Conservation (phyloP, 208 protist genomes). For the Trypanosoma vivax region DNA sequence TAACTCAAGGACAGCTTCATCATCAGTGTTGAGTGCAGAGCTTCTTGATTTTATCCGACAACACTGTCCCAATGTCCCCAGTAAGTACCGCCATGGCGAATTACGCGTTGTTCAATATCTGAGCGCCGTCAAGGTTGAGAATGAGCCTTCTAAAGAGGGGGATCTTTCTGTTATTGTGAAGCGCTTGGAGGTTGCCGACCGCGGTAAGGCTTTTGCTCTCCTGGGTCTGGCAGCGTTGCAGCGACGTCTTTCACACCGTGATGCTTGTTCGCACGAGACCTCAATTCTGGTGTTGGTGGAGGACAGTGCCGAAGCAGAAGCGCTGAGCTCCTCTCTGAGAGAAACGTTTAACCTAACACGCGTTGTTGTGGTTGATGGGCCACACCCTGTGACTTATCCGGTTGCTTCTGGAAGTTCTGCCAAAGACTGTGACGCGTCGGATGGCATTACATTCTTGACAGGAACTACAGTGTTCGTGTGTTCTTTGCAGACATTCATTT, state of each 20-base stretch:
- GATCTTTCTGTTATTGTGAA: slow-evolving; percentile 21
- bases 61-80: slow-evolving; percentile 8
- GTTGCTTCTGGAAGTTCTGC: slow-evolving; percentile 1
- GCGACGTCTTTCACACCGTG: slow-evolving; percentile 8
- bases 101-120: slow-evolving; percentile 19
- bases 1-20: not conserved
- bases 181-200: slow-evolving; percentile 17
- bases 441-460: not conserved
- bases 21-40: too few species aligned
- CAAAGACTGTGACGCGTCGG: not conserved
- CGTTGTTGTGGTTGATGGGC: slow-evolving; percentile 20
- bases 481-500: slow-evolving; percentile 37
- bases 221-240: slow-evolving; percentile 24
- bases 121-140: not conserved
- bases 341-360: slow-evolving; percentile 22
- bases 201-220: slow-evolving; percentile 20
- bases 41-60: slow-evolving; percentile 16
- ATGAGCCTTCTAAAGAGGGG: not conserved
- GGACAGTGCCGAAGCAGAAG: slow-evolving; percentile 11
- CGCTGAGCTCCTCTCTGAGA: slow-evolving; percentile 20
- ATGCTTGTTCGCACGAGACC: not conserved
- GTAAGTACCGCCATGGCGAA: slow-evolving; percentile 15
- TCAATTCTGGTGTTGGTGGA: slow-evolving; percentile 44
- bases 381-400: slow-evolving; percentile 22
- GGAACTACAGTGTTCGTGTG: slow-evolving; percentile 31